phyloP scores from a whole-genome alignment of 2,329 filamentous ascomycete species.

The Colletotrichum theobromicola region DNA sequence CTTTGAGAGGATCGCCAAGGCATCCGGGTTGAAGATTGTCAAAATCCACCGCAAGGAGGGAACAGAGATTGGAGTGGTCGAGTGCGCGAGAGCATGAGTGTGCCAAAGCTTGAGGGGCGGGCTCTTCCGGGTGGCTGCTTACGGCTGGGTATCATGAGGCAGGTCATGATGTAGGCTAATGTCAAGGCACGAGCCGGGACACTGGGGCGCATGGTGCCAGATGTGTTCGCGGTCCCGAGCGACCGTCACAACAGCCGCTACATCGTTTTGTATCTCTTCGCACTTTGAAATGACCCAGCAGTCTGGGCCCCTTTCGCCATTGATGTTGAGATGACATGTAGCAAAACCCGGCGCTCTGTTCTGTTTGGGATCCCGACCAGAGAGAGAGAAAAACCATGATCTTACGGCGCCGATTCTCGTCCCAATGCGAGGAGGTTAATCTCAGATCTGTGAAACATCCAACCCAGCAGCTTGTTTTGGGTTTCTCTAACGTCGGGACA shows the following conservation, averaged over 20 bases:
- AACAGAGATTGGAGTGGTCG: neutral
- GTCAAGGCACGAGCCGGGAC: neutral
- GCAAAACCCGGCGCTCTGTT: neutral
- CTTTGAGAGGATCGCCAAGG: neutral
- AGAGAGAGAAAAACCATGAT: neutral
- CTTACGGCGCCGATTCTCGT: neutral
- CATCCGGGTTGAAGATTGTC: neutral
- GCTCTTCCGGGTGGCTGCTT: neutral
- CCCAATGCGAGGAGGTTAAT: neutral
- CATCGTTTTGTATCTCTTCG: neutral
- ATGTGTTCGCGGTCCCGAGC: neutral
- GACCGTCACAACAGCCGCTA: neutral
- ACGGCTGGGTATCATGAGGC: neutral
- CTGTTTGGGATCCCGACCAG: neutral
- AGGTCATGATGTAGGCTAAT: neutral
- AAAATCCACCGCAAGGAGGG: neutral
- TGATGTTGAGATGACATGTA: neutral
- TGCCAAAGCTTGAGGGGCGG: neutral
- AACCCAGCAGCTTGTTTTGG: neutral
- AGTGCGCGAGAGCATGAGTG: neutral
- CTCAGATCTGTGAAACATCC: neutral
- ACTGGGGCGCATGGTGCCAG: neutral
- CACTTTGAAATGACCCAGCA: neutral
- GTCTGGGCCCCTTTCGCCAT: neutral
- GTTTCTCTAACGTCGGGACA: neutral